Percentiles rank a stretch among this genome's conserved stretches.
Evolutionary conservation across 768 basidiomycete genomes (phyloP).

Genomic region (Mycena amicta): DNA sequence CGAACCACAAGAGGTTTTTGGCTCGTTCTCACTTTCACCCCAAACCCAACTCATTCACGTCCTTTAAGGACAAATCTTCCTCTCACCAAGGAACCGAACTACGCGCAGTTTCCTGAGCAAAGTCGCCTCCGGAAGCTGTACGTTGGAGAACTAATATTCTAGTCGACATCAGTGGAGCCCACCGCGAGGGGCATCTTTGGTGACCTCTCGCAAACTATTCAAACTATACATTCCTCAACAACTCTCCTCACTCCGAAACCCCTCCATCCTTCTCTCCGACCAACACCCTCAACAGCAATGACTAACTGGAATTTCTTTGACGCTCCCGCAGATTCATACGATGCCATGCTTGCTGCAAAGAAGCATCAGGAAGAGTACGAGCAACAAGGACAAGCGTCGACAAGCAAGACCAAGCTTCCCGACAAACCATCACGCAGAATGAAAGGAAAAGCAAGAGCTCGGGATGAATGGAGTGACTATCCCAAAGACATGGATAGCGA

Average conservation of each 20-base stretch:
- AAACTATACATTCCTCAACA: no score
- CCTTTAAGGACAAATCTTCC: no score
- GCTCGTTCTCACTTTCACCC: no score
- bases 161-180: slow-evolving; percentile 10
- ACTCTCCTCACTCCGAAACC: not conserved
- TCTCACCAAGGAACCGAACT: no score
- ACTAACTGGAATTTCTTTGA: not conserved
- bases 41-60: no score
- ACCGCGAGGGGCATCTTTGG: slow-evolving; percentile 10
- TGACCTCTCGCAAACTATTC: not conserved
- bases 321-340: not conserved
- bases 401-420: not conserved
- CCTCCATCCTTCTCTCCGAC: not conserved
- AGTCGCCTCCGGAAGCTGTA: no score
- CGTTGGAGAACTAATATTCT: no score
- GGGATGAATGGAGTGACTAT: not conserved
- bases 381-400: not conserved
- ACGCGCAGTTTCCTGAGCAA: no score
- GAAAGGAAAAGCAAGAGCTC: not conserved
- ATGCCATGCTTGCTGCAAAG: not conserved
- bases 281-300: not conserved
- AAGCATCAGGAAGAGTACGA: not conserved
- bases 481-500: not conserved
- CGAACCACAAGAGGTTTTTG: no score
- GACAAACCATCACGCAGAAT: not conserved